Evolutionary conservation across 2,329 filamentous ascomycete genomes (phyloP), one percentile per base, ranked within the genome.

Genomic region (Bimuria novae-zelandiae): DNA sequence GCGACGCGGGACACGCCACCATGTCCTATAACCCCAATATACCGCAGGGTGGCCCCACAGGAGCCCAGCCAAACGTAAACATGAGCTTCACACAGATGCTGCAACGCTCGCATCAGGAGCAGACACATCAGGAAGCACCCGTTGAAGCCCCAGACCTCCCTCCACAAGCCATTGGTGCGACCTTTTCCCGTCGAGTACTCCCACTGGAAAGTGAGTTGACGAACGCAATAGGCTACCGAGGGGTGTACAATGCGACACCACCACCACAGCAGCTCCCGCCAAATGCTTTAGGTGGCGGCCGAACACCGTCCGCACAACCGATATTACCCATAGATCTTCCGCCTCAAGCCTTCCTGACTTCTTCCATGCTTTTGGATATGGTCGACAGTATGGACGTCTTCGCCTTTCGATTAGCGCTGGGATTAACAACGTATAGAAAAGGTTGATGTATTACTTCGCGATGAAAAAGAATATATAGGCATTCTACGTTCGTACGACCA

Each of bases 291-390:
- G 69, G 69, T 27, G 68, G 65, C 41, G 68, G 61, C 49, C 44
- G 65, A 54, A 60, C 54, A 21, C 42, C 54, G 6, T 54, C 56
- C 7, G 57, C 66, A 2, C 68, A 63, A 49, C 63, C 60, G 11
- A 62, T 72, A 32, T 58, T 71, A 6, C 69, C 69, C 22, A 46
- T 68, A 27, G 70, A 71, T 37, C 79, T 93, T 33, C 90, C 90
- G 12, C 92, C 92, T 54, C 93, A 99, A 80, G 97, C 97, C 89
- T 99, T 99, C 78, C 96, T 94, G 16, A 99, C 94, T 27, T 94
- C 94, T 27, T 92, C 94, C 49, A 94, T 97, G 79, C 81, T 99
- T 54, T 80, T 99, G 54, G 94, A 99, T 74, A 82, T 99, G 68
- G 97, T 94, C 66, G 94, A 99, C 79, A 99, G 93, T 97, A 67